Percentiles rank a stretch among this genome's conserved stretches.
phyloP scores from a whole-genome alignment of 331 rosid genomes.

The Quercus lobata region DNA sequence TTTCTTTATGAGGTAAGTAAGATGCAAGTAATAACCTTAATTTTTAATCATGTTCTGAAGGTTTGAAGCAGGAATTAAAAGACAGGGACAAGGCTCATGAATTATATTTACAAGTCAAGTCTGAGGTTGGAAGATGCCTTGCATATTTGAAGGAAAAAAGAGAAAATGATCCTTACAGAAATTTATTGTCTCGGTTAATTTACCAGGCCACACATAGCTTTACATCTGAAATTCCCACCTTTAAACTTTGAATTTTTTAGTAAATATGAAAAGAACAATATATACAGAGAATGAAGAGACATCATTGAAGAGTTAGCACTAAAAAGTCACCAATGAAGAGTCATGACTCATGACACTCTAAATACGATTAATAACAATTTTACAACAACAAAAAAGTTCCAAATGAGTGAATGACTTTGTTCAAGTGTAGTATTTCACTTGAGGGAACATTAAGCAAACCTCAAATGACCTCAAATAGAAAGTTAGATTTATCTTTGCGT shows the following conservation, averaged over 20 bases:
- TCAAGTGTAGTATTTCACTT: no score
- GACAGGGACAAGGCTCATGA: conserved; percentile 55
- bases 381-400: no score
- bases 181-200: conserved; percentile 43
- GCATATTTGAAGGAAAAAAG: conserved; percentile 64
- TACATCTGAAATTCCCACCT: conserved; percentile 63
- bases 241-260: conserved; percentile 48
- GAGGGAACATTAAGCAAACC: no score
- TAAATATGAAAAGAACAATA: no score
- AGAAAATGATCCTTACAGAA: conserved; percentile 76
- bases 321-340: no score
- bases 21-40: background rate
- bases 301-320: no score
- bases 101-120: conserved; percentile 62
- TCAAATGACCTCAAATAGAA: no score
- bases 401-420: no score
- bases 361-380: no score
- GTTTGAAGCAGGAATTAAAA: conserved; percentile 55
- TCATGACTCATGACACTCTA: no score
- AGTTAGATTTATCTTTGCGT: no score
- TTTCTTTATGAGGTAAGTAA: background rate
- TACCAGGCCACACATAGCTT: conserved; percentile 57
- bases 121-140: conserved; percentile 69
- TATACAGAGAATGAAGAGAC: no score
- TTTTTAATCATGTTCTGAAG: conserved; percentile 37